Evolutionary conservation across 2,329 filamentous ascomycete species (phyloP), one percentile per base, ranked within the genome.

Genomic region (Metarhizium humberi): DNA sequence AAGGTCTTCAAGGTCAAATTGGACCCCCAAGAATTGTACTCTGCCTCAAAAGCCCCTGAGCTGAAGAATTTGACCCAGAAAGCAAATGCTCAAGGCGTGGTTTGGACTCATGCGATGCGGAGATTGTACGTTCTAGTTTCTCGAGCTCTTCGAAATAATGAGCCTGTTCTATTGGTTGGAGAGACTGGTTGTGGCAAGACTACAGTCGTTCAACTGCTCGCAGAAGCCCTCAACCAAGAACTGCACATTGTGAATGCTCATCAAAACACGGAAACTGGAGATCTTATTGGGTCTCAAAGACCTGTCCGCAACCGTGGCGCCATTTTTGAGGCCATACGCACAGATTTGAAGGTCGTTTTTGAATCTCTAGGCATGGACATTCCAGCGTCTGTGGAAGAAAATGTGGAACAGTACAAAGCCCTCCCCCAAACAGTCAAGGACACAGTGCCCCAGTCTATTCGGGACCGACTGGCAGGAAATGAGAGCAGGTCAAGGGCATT

Each of bases 151-250:
- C 81, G 82, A 30, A 94, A 96, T 66, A 91, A 95, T 58, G 94
- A 99, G 68, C 94, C 94, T 0, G 90, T 99, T 3, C 78, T 99
- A 20, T 78, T 99, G 5, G 90, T 99, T 13, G 94, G 94, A 58
- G 95, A 99, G 68, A 99, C 94, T 18, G 94, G 94, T 6, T 97
- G 92, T 65, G 94, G 95, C 58, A 99, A 99, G 74, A 99, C 94
- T 0, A 96, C 92, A 2, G 88, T 99, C 6, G 95, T 90, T 62
- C 94, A 99, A 68, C 80, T 96, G 66, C 79, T 97, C 53, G 91
- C 94, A 3, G 87, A 95, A 64, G 87, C 89, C 4, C 79, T 90
- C 59, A 76, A 78, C 16, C 90, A 87, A 63, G 77, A 88, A 59
- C 75, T 99, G 43, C 85, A 92, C 61, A 94, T 92, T 62, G 87